A percentile compares a stretch with the other conserved stretches of the same genome.
phyloP scores from a whole-genome alignment of 441 rosid genomes.

The Gossypium schwendimanii region DNA sequence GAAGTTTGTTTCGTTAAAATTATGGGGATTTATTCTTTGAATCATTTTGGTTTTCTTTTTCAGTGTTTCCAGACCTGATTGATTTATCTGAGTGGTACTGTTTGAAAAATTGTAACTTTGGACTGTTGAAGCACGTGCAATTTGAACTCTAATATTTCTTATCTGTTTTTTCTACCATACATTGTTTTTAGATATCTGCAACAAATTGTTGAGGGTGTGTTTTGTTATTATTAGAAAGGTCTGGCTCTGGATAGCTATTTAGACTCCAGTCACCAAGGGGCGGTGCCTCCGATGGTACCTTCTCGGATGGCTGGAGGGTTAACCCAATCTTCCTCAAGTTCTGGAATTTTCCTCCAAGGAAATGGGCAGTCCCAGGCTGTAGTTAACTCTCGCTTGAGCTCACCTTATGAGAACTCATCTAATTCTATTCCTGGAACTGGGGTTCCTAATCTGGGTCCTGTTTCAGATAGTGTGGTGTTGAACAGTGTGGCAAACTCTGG shows the following conservation, averaged over 20 bases:
- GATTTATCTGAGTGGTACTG: background rate
- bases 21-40: background rate
- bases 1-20: background rate
- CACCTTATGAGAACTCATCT: slow-evolving; percentile 74
- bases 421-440: slow-evolving; percentile 72
- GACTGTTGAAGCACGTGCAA: slow-evolving; percentile 1
- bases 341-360: slow-evolving; percentile 95
- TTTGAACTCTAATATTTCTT: slow-evolving; percentile 11
- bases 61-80: slow-evolving; percentile 5
- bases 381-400: slow-evolving; percentile 75
- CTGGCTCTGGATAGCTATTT: slow-evolving; percentile 75
- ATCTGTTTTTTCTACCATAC: slow-evolving; percentile 19
- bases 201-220: slow-evolving; percentile 29
- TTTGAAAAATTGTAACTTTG: slow-evolving; percentile 4
- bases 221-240: slow-evolving; percentile 26
- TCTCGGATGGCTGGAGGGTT: slow-evolving; percentile 76
- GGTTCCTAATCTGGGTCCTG: slow-evolving; percentile 56
- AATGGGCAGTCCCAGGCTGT: slow-evolving; percentile 85
- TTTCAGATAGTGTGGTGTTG: slow-evolving; percentile 69
- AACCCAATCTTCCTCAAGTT: slow-evolving; percentile 87
- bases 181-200: slow-evolving; percentile 32
- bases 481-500: slow-evolving; percentile 88
- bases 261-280: slow-evolving; percentile 55
- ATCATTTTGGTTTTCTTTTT: background rate
- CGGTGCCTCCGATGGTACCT: slow-evolving; percentile 60